These are phyloP conservation scores for Theileria luwenshuni DNA, from an alignment of 169 alveolate genomes.

Conservation along the genomic window DNA sequence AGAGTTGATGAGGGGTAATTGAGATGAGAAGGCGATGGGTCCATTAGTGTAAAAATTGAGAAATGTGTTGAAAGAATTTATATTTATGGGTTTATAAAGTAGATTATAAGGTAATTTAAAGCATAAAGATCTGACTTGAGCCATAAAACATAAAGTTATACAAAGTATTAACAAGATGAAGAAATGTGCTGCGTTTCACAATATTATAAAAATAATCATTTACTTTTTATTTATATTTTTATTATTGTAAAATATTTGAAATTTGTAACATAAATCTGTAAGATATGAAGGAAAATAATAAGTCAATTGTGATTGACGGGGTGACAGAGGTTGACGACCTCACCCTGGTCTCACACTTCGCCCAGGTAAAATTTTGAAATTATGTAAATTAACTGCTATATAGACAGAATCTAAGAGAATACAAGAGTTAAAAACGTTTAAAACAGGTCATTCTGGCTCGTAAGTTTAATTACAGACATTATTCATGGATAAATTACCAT, in stretches of 20 bases:
- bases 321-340: slow-evolving; percentile 63
- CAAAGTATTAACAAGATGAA: neutral
- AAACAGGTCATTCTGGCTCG: neutral
- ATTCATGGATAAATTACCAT: too few species aligned
- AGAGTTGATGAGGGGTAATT: neutral
- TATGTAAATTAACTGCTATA: too few species aligned
- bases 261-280: neutral
- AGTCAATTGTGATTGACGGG: slow-evolving; percentile 61
- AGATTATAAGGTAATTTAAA: slow-evolving; percentile 6
- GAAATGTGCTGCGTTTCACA: neutral
- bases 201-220: too few species aligned
- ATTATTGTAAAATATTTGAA: neutral
- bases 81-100: slow-evolving; percentile 6
- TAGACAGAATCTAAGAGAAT: slow-evolving; percentile 14
- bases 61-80: slow-evolving; percentile 4
- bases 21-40: neutral
- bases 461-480: neutral
- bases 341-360: slow-evolving; percentile 66
- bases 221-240: too few species aligned
- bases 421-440: slow-evolving; percentile 14
- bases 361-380: slow-evolving; percentile 65
- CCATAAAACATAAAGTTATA: neutral
- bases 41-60: neutral
- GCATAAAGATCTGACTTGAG: neutral
- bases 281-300: slow-evolving; percentile 26